Conservation (phyloP, 257 asterid species). For the Gentiana straminea region DNA sequence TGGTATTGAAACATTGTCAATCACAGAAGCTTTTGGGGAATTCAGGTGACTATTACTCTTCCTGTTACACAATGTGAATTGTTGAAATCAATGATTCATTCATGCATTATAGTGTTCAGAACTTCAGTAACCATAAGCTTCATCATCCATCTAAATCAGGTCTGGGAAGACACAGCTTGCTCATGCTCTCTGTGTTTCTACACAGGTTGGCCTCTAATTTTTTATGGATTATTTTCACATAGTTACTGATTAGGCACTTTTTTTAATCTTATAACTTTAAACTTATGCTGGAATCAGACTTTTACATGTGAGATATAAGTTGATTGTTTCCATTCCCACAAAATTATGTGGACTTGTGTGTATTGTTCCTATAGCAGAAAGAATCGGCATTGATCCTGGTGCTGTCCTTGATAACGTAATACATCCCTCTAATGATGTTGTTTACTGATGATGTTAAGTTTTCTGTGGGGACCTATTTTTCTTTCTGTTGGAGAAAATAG, state of each 20-base stretch:
- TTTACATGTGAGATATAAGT: not conserved
- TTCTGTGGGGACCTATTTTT: slow-evolving; percentile 1
- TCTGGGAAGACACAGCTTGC: slow-evolving; percentile 99
- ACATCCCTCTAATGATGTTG: slow-evolving; percentile 2
- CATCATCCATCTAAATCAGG: slow-evolving; percentile 36
- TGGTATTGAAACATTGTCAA: slow-evolving; percentile 77
- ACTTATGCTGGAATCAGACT: not conserved
- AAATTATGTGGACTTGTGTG: no score
- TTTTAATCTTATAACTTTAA: not conserved
- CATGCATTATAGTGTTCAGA: not conserved
- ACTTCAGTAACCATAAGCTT: slow-evolving; percentile 14
- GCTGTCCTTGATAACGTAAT: slow-evolving; percentile 96
- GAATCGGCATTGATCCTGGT: slow-evolving; percentile 98
- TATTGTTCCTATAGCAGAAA: slow-evolving; percentile 90
- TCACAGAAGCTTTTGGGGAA: slow-evolving; percentile 99
- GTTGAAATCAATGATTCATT: not conserved
- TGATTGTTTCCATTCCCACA: not conserved
- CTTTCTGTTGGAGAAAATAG: no score
- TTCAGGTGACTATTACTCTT: slow-evolving; percentile 44
- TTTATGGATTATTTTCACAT: not conserved
- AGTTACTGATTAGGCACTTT: not conserved
- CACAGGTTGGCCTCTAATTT: slow-evolving; percentile 54
- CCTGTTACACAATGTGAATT: slow-evolving; percentile 1
- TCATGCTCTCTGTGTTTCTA: slow-evolving; percentile 90
- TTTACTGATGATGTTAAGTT: not conserved